Percentiles rank a stretch among this genome's conserved stretches.
phyloP scores from a whole-genome alignment of 2,329 filamentous ascomycete genomes.

The Aspergillus transmontanensis region DNA sequence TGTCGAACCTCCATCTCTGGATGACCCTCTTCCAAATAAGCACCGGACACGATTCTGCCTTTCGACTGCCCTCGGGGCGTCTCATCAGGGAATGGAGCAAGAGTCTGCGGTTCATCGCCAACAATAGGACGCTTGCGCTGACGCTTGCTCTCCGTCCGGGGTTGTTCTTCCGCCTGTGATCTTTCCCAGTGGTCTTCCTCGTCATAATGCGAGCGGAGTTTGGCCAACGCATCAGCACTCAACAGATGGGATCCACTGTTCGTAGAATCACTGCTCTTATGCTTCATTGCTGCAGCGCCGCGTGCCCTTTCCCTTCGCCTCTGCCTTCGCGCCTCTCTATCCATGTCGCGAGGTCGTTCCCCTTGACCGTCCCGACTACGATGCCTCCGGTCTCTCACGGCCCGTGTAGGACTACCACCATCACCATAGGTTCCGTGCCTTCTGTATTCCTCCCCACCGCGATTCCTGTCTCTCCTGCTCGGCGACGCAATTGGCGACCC shows the following conservation, averaged over 20 bases:
- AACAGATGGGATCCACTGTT: constrained; percentile 48
- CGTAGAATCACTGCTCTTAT: constrained; percentile 45
- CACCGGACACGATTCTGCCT: constrained; percentile 69
- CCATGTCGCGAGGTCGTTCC: constrained; percentile 25
- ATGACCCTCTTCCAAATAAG: constrained; percentile 67
- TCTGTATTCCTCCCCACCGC: constrained; percentile 37
- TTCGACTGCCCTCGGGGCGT: constrained; percentile 51
- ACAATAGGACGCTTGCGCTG: constrained; percentile 30
- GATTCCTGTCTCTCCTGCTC: constrained; percentile 33
- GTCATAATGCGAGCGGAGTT: constrained; percentile 65
- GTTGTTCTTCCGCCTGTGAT: constrained; percentile 38
- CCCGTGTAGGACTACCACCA: constrained; percentile 30
- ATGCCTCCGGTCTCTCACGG: constrained; percentile 11
- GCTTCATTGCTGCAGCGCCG: constrained; percentile 34
- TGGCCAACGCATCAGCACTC: constrained; percentile 62
- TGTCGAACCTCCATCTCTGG: constrained; percentile 53
- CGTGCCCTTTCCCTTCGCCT: constrained; percentile 25
- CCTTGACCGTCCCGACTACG: constrained; percentile 15
- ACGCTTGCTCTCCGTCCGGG: constrained; percentile 28
- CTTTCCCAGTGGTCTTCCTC: constrained; percentile 52
- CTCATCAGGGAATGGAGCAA: constrained; percentile 26
- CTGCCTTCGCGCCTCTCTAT: constrained; percentile 28
- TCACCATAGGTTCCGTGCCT: constrained; percentile 30
- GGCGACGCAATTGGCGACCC: constrained; percentile 42
- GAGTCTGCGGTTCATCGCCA: constrained; percentile 22